Base-by-base conservation (phyloP, 768 basidiomycete species). In the Lactarius hengduanensis region DNA sequence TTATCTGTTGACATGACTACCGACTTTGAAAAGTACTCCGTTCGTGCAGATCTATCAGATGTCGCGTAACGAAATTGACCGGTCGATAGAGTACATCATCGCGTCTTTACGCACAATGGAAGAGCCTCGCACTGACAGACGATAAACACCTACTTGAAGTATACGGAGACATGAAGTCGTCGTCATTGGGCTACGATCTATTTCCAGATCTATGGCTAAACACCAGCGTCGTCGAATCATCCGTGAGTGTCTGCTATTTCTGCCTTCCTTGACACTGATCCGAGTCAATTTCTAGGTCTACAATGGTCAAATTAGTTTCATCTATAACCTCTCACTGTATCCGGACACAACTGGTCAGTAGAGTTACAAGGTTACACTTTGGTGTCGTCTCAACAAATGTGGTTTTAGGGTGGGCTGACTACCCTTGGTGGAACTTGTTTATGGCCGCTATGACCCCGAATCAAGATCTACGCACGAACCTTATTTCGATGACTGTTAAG, bases 171-270 rank as follows among this genome's bases (percentile, higher is more conserved):
- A 3, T 60, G 16, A 55, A 16, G 56, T 83, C 82, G 66, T 87
- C 85, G 86, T 83, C 84, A 4, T 71, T 87, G 28, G 75, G 83
- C 10, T 89, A 90, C 75, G 88, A 89, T 75, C 71, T 89, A 58
- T 87, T 80, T 63, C 84, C 80, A 15, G 87, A 88, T 72, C 82
- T 80, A 72, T 75, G 89, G 47, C 74, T 88, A 54, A 80, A 80
- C 45, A 78, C 83, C 26, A 80, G 82, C 58, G 72, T 88, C 18
- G 84, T 89, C 76, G 69, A 66, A 9, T 53, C 56, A 63, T 43
- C 61, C 41, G 66, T 64, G 18, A 4, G 71, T 69, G 26, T 66
- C 43, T 6, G 18, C 28, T 34, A 28, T 32, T 15, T 22, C 30
- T 3, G 30, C 13, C 54, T 55, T 28, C 43, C 50, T 40, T 9